Conservation (phyloP, 2,329 filamentous ascomycete genomes). For the Aureobasidium sp. region DNA sequence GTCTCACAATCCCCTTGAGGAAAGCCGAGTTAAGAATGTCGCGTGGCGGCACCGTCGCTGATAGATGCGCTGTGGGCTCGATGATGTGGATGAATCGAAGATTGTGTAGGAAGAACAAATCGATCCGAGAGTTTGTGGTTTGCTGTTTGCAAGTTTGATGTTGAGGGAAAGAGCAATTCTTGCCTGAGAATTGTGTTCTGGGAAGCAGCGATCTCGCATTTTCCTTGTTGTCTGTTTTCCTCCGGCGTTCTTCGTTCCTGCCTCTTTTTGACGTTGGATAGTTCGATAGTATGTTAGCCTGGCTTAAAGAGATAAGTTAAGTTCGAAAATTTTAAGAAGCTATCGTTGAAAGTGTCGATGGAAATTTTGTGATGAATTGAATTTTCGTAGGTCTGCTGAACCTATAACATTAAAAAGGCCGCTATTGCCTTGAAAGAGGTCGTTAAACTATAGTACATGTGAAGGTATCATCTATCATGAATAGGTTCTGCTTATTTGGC, state of each 20-base stretch:
- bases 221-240: not conserved
- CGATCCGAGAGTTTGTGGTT: not conserved
- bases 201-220: not conserved
- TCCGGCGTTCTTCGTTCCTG: too few relatives aligned
- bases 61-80: not conserved
- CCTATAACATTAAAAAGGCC: constrained; percentile 3
- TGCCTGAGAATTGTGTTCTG: not conserved
- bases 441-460: constrained; percentile 13
- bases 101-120: not conserved
- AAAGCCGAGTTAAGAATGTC: not conserved
- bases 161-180: not conserved
- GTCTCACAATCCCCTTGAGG: not conserved
- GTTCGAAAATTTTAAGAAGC: too few relatives aligned
- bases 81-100: not conserved
- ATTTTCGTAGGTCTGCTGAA: constrained; percentile 1
- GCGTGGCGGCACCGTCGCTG: not conserved
- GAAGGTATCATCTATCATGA: not conserved
- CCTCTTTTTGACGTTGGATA: too few relatives aligned
- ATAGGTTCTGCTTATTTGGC: constrained; percentile 27
- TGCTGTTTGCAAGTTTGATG: too few relatives aligned
- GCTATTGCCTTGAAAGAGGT: constrained; percentile 5
- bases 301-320: not conserved
- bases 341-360: too few relatives aligned
- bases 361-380: not conserved
- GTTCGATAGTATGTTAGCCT: not conserved